Evolutionary conservation across 441 rosid species (phyloP), one percentile per base, ranked within the genome.

Genomic region (Gossypium gossypioides): DNA sequence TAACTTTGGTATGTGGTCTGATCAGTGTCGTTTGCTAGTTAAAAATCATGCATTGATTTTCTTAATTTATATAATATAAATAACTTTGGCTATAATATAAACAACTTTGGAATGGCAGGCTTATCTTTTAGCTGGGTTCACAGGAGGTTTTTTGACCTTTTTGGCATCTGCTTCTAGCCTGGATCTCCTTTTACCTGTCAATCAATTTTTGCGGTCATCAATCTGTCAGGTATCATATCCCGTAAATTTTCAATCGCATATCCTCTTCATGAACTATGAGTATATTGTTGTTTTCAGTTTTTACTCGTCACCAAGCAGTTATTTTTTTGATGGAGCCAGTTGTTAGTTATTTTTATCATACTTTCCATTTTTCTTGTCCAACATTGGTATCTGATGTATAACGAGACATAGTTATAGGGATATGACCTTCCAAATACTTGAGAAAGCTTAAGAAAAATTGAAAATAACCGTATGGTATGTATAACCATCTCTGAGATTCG

Each of bases 121-220:
- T 77, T 90, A 90, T 85, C 84, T 85, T 79, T 75, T 83, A 1
- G 87, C 93, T 78, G 98, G 96, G 73, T 84, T 91, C 75, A 84
- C 82, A 80, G 97, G 99, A 69, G 99, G 98, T 74, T 96, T 96
- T 82, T 66, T 93, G 84, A 85, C 90, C 19, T 88, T 93, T 79
- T 72, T 61, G 40, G 64, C 84, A 65, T 85, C 87, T 15, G 78
- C 86, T 73, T 76, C 81, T 81, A 63, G 88, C 92, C 8, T 91
- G 99, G 99, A 84, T 89, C 72, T 75, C 78, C 77, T 90, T 83
- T 80, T 76, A 85, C 76, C 18, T 80, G 4, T 81, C 87, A 54
- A 68, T 75, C 75, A 87, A 85, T 77, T 82, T 80, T 54, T 78
- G 62, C 76, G 87, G 86, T 73, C 78, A 55, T 75, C 83, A 79